Evolutionary conservation across 2,329 filamentous ascomycete species (phyloP).

Genomic region (Stagonosporopsis chrysanthemi): DNA sequence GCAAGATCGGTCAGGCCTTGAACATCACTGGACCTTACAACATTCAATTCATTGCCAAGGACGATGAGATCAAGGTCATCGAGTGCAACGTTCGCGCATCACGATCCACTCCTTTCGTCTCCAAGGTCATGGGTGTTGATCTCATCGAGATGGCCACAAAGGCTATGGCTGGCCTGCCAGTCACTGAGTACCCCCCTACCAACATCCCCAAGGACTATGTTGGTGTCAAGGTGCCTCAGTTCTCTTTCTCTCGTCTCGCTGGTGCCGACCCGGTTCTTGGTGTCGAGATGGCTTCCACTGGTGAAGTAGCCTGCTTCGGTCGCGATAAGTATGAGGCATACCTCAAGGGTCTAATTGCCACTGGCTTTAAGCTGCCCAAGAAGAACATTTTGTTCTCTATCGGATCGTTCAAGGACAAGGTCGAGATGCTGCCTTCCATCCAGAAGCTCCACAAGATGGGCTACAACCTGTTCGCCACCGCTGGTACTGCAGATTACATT

Average conservation of each 20-base stretch:
- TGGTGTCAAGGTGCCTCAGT: slow-evolving; percentile 97
- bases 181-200: slow-evolving; percentile 80
- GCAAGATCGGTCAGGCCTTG: slow-evolving; percentile 91
- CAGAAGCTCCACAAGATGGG: slow-evolving; percentile 88
- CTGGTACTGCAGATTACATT: slow-evolving; percentile 95
- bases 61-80: slow-evolving; percentile 99
- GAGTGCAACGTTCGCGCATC: slow-evolving; percentile 98
- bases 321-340: slow-evolving; percentile 97
- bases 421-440: slow-evolving; percentile 94
- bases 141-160: slow-evolving; percentile 98
- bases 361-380: slow-evolving; percentile 94
- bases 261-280: slow-evolving; percentile 95
- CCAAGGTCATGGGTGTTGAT: slow-evolving; percentile 97
- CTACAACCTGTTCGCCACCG: slow-evolving; percentile 94
- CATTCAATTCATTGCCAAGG: slow-evolving; percentile 99
- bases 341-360: slow-evolving; percentile 92
- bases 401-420: slow-evolving; percentile 96
- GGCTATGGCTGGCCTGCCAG: slow-evolving; percentile 86
- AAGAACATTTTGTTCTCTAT: slow-evolving; percentile 95
- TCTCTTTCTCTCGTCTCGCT: slow-evolving; percentile 96
- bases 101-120: slow-evolving; percentile 96
- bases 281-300: slow-evolving; percentile 99
- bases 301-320: slow-evolving; percentile 96
- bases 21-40: slow-evolving; percentile 98
- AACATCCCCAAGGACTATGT: slow-evolving; percentile 82